phyloP scores from a whole-genome alignment of 2,329 filamentous ascomycete species.

The Colletotrichum tabaci region DNA sequence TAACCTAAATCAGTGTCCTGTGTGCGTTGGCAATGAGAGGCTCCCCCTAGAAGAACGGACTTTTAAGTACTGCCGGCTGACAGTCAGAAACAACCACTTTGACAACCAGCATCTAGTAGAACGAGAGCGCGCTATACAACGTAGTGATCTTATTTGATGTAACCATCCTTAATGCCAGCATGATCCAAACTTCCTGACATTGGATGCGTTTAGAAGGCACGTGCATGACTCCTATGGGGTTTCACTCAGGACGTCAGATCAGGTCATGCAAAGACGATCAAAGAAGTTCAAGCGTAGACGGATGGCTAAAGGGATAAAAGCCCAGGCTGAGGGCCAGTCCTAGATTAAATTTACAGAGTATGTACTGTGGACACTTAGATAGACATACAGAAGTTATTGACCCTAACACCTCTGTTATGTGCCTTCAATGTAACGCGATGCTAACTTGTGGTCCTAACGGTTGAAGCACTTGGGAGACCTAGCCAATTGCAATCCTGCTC shows the following conservation, averaged over 20 bases:
- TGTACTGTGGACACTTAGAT: neutral
- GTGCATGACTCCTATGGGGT: neutral
- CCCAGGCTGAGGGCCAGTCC: neutral
- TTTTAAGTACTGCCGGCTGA: constrained; percentile 39
- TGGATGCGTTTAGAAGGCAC: constrained; percentile 5
- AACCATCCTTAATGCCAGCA: constrained; percentile 43
- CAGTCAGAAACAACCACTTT: constrained; percentile 46
- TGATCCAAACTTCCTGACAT: neutral
- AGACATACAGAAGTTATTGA: neutral
- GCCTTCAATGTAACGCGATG: neutral
- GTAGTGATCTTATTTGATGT: constrained; percentile 40
- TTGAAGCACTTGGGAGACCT: neutral
- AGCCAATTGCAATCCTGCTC: neutral
- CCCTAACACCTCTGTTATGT: neutral
- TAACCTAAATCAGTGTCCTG: constrained; percentile 43
- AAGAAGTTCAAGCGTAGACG: constrained; percentile 4
- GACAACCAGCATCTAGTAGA: constrained; percentile 44
- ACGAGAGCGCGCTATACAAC: constrained; percentile 39
- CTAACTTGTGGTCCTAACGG: neutral
- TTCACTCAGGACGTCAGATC: neutral
- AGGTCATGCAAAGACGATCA: constrained; percentile 1
- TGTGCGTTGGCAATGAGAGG: constrained; percentile 43
- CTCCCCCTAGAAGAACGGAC: constrained; percentile 41
- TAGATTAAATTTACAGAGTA: constrained; percentile 3
- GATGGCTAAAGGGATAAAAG: constrained; percentile 14